A percentile compares a stretch with the other conserved stretches of the same genome.
Evolutionary conservation across 345 rosid genomes (phyloP).

Genomic region (Hibiscus mutabilis): DNA sequence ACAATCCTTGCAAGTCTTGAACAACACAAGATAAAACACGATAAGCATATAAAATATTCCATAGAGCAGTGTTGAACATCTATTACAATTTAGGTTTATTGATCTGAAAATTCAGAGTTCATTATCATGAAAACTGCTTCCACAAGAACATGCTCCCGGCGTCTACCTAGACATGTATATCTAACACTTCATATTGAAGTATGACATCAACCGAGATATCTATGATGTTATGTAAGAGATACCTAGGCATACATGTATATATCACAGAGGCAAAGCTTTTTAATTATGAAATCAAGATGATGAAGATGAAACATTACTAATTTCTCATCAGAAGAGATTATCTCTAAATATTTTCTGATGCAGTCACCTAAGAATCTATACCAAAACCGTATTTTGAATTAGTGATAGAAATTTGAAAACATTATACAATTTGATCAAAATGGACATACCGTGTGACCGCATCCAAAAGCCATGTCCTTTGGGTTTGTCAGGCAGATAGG

Average conservation of each 20-base stretch:
- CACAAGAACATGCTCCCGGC: not conserved
- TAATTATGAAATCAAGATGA: not conserved
- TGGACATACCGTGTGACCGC: conserved; percentile 78
- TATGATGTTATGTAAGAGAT: not conserved
- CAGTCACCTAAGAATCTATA: not conserved
- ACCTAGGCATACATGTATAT: not conserved
- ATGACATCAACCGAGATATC: not conserved
- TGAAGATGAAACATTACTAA: not conserved
- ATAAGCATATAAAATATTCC: not conserved
- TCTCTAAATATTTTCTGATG: not conserved
- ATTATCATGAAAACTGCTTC: not conserved
- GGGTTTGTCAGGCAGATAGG: conserved; percentile 90
- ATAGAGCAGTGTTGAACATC: too few relatives aligned
- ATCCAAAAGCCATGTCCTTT: conserved; percentile 93
- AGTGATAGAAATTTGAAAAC: not conserved
- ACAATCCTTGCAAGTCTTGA: conserved; percentile 88
- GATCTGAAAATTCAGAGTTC: not conserved
- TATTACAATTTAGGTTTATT: too few relatives aligned
- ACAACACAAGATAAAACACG: not conserved
- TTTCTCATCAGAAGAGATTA: not conserved
- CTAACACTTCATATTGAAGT: not conserved
- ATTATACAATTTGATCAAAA: conserved; percentile 6
- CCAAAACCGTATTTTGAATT: not conserved
- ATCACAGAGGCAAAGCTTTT: not conserved
- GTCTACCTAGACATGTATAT: not conserved